Base-by-base conservation (phyloP, 2,329 filamentous ascomycete species). In the Simplicillium aogashimaense region DNA sequence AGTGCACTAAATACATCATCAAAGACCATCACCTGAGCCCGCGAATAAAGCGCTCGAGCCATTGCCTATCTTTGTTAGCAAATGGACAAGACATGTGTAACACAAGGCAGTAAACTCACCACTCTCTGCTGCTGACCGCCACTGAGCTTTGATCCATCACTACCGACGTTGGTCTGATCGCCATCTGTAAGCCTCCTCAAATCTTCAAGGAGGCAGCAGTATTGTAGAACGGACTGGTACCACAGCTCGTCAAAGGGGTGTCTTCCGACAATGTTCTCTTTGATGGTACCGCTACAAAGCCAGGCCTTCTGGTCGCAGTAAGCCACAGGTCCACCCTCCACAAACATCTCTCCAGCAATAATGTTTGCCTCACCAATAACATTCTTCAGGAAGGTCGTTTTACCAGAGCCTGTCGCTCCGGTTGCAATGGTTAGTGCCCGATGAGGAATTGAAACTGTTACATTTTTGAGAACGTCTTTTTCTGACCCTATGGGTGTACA, bases 81-180 rank as follows among this genome's bases (percentile, higher is more conserved):
- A 9, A 7, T 5, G 30, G 30, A 6, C 11, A 12, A n/a, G 11
- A 5, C 7, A 32, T 5, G 4, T 32, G 30, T 9, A 9, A 25
- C 9, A 25, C 5, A 32, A 13, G 30, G 5, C 5, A 5, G 5
- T 7, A 15, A n/a, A 32, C 30, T 32, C 11, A 32, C 30, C 12
- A 55, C 46, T 2, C 53, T 46, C 35, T 52, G 50, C 35, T 53
- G 54, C 38, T 60, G 57, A 2, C 57, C 57, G 30, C 57, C 57
- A 13, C 54, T 58, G 7, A 60, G 45, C 32, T 49, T 55, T 37
- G 57, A 50, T 4, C 57, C 56, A 31, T 53, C 52, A 35, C 50
- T 53, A 13, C 57, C 57, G 38, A 60, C 48, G 15, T 50, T 45
- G 1, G 55, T 57, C 16, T 51, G 44, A 29, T 58, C 54, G 9